A percentile compares a stretch with the other conserved stretches of the same genome.
phyloP scores from a whole-genome alignment of 2,329 filamentous ascomycete species.

The Aspergillus sp. region DNA sequence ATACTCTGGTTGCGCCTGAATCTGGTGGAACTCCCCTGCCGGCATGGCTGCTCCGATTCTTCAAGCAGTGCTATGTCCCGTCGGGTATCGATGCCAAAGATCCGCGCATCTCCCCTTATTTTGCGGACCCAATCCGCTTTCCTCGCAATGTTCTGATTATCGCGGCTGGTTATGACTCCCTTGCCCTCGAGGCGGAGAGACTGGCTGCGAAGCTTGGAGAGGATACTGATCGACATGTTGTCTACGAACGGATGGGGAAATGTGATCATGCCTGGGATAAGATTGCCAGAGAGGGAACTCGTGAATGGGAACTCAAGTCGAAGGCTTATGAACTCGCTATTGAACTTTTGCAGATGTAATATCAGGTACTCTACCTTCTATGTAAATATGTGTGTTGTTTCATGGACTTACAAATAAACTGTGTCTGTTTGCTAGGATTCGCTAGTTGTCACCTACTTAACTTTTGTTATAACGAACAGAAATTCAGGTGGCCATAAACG shows the following conservation, averaged over 20 bases:
- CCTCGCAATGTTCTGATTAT: slow-evolving; percentile 18
- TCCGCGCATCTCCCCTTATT: slow-evolving; percentile 19
- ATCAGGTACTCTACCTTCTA: not conserved
- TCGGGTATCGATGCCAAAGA: slow-evolving; percentile 8
- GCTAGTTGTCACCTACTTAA: no score
- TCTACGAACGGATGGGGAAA: slow-evolving; percentile 21
- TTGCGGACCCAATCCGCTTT: slow-evolving; percentile 14
- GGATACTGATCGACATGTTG: slow-evolving; percentile 7
- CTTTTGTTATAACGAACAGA: no score
- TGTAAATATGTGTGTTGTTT: no score
- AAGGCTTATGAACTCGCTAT: slow-evolving; percentile 25
- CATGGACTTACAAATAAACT: no score
- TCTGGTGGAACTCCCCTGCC: slow-evolving; percentile 4
- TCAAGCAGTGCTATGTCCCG: slow-evolving; percentile 20
- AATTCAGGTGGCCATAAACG: no score
- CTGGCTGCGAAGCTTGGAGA: slow-evolving; percentile 14
- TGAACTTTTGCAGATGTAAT: slow-evolving; percentile 15
- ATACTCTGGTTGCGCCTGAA: not conserved
- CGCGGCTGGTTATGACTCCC: slow-evolving; percentile 16
- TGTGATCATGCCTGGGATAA: slow-evolving; percentile 36
- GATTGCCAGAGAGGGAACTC: slow-evolving; percentile 18
- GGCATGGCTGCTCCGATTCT: slow-evolving; percentile 14
- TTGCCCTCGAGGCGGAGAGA: slow-evolving; percentile 19
- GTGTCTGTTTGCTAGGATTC: no score
- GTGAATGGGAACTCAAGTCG: slow-evolving; percentile 18